Base-by-base conservation (phyloP, 805 yeast genomes). In the Saccharomycopsis schoenii region DNA sequence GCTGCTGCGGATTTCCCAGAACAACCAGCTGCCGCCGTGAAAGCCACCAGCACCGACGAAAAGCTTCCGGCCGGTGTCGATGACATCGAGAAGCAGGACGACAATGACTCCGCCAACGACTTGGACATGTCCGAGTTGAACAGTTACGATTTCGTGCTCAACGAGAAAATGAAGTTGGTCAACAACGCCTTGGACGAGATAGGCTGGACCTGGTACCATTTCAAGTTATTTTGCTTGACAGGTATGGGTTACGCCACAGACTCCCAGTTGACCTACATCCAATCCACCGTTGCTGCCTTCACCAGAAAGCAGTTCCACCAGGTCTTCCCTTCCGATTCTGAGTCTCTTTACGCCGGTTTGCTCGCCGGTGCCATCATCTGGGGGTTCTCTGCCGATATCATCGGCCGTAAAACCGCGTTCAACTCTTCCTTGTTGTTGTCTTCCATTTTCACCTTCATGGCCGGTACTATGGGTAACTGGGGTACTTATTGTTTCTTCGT, bases 221-320 rank as follows among this genome's bases (percentile, higher is more conserved):
- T 75, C 60, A 75, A 78, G 67, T 68, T 80, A 12, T 81, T 82
- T 67, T 73, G 75, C 62, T 68, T 82, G 21, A 81, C 81, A 36
- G 86, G 85, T 9, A 77, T 79, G 71, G 86, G 86, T 36, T 82
- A 81, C 62, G 77, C 80, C 4, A 82, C 77, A 14, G 84, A 83
- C 66, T 79, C 84, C 24, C 80, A 80, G 66, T 72, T 83, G 65
- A 76, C 74, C 54, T 72, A 74, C 71, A 68, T 80, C 59, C 83
- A 80, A 62, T 71, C 79, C 55, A 71, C 78, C 2, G 83, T 79
- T 24, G 71, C 76, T 57, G 72, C 76, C 4, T 79, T 75, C 62
- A 77, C 81, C 40, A 75, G 80, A 67, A 72, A 68, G 61, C 84
- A 82, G 68, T 81, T 78, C 66, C 74, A 77, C 47, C 74, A 71